Base-by-base conservation (phyloP, 225 moss, liverwort and hornwort species). In the Thuidium tamariscinum region DNA sequence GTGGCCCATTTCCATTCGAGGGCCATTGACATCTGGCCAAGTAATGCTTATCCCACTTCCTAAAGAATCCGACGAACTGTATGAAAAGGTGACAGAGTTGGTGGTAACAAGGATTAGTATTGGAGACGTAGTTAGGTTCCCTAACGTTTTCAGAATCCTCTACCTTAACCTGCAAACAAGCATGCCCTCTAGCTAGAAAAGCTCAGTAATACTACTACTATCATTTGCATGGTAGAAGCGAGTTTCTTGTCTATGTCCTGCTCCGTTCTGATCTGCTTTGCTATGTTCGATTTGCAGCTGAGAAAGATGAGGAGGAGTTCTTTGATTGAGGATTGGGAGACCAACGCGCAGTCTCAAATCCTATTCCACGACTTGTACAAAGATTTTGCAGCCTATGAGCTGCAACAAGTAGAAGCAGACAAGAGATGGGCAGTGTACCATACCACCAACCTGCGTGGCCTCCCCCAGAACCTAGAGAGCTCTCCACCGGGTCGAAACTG, bases 401-500 rank as follows among this genome's bases (percentile, higher is more conserved):
- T 88, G 42, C 79, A 62, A 26, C 79, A n/a, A 29, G 46, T 79
- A 15, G 71, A 88, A 44, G 63, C 42, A 16, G 85, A 67, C 12
- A 84, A 84, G 54, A 70, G 84, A 73, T 84, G 79, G 88, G 84
- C 88, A 46, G 88, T 88, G 79, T 88, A 84, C 46, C 72, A 73
- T 7, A 29, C 29, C 19, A 55, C 36, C 34, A 60, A 62, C 27
- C 61, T 79, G 29, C 36, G 36, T 9, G 79, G 62, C 27, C 72
- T 84, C 15, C 88, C 88, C 22, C 84, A 88, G 44, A 88, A 79
- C 88, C 72, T 88, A 17, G 79, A 71, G 79, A 16, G 44, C 27
- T 88, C 88, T 79, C 88, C 88, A 14, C 88, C 79, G 21, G 84
- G 84, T 84, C 79, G 84, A 84, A 84, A 63, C 79, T 88, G 88